A percentile compares a stretch with the other conserved stretches of the same genome.
These are phyloP conservation scores for Boletus tylopilopsis DNA, from an alignment of 768 basidiomycete species.

Conservation along the genomic window DNA sequence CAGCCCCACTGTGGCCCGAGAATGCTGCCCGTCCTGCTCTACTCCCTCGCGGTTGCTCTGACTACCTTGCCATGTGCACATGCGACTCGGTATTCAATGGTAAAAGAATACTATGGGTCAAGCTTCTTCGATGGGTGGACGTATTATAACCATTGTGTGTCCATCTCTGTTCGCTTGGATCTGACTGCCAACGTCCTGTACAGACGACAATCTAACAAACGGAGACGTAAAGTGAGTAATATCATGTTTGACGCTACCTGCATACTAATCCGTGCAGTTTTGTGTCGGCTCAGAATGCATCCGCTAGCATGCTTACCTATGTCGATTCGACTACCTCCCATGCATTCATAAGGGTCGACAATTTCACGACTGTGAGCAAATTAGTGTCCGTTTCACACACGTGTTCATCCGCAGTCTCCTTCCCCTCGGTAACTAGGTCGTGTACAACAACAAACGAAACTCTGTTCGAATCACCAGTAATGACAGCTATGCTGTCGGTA, in stretches of 20 bases:
- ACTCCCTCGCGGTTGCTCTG: slow-evolving; percentile 6
- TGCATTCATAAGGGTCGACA: slow-evolving; percentile 77
- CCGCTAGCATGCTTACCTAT: slow-evolving; percentile 51
- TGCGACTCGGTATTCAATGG: slow-evolving; percentile 45
- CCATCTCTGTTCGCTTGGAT: neutral
- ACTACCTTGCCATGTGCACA: slow-evolving; percentile 8
- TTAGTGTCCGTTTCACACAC: neutral
- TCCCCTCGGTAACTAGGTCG: slow-evolving; percentile 16
- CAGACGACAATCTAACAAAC: slow-evolving; percentile 69
- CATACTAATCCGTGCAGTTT: slow-evolving; percentile 36
- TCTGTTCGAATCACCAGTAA: slow-evolving; percentile 60
- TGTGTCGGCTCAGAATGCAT: slow-evolving; percentile 41
- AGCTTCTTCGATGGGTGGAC: slow-evolving; percentile 66
- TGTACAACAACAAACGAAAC: slow-evolving; percentile 56
- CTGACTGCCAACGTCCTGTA: neutral
- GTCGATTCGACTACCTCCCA: slow-evolving; percentile 62
- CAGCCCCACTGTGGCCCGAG: neutral
- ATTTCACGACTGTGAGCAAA: slow-evolving; percentile 47
- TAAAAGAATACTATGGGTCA: slow-evolving; percentile 55
- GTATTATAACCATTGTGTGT: slow-evolving; percentile 57
- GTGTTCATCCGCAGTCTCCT: slow-evolving; percentile 1
- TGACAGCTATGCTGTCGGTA: slow-evolving; percentile 54
- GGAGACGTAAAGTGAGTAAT: slow-evolving; percentile 51
- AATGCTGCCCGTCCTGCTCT: slow-evolving; percentile 12
- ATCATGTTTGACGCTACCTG: neutral